These are phyloP conservation scores for Protea cynaroides DNA, from an alignment of 164 flowering plant genomes.

Conservation along the genomic window DNA sequence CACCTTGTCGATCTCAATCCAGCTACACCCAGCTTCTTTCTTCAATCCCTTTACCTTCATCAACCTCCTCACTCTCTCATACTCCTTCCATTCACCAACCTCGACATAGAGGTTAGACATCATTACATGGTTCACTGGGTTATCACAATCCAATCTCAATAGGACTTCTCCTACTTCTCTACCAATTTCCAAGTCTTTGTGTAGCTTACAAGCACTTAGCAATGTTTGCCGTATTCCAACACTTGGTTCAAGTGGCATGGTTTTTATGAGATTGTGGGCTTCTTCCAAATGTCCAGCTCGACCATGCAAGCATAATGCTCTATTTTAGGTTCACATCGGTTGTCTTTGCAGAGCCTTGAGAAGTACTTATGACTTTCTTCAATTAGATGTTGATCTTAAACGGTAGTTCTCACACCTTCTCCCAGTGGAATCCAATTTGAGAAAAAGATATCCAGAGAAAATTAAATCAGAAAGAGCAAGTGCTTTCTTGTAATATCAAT, in stretches of 20 bases:
- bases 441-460: too few species aligned
- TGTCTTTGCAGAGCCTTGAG: not conserved
- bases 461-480: too few species aligned
- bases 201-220: not conserved
- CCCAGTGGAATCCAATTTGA: too few species aligned
- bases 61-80: constrained; percentile 1
- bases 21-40: constrained; percentile 3
- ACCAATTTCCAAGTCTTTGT: not conserved
- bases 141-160: not conserved
- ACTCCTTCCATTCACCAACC: constrained; percentile 2
- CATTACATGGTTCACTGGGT: not conserved
- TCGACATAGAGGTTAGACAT: not conserved
- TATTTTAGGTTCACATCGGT: not conserved
- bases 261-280: not conserved
- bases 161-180: not conserved
- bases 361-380: not conserved
- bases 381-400: too few species aligned
- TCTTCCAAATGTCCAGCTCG: not conserved
- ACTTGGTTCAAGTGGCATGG: not conserved
- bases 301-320: constrained; percentile 1
- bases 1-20: constrained; percentile 1
- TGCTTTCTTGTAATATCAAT: too few species aligned
- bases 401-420: too few species aligned
- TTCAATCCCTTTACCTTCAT: not conserved
- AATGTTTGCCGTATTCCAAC: not conserved